Percentiles rank a stretch among this genome's conserved stretches.
phyloP scores from a whole-genome alignment of 176 grass and related monocot genomes.

The Poa pratensis region DNA sequence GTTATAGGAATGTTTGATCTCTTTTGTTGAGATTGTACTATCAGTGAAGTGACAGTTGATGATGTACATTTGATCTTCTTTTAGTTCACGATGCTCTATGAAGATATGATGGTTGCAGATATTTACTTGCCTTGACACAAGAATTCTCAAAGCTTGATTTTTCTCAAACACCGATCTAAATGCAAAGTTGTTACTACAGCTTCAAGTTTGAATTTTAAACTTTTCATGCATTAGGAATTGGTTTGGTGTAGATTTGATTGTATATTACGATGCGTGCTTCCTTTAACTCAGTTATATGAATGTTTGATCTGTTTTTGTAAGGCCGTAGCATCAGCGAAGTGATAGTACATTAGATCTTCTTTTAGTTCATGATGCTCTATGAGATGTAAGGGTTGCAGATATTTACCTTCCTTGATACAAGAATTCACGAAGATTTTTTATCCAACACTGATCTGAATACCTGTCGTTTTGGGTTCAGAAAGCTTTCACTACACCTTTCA shows the following conservation, averaged over 20 bases:
- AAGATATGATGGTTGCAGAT: neutral
- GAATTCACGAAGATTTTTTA: neutral
- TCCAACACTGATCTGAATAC: neutral
- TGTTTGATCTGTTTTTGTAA: constrained; percentile 17
- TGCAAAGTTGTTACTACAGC: neutral
- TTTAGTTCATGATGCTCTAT: constrained; percentile 4
- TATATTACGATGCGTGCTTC: neutral
- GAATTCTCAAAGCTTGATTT: neutral
- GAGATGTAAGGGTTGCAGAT: neutral
- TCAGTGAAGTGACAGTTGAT: neutral
- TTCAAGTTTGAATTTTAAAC: constrained; percentile 2
- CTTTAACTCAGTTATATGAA: neutral
- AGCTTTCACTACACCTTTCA: neutral
- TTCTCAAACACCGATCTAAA: neutral
- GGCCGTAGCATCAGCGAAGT: neutral
- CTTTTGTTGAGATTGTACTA: constrained; percentile 8
- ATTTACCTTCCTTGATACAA: constrained; percentile 1
- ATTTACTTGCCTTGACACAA: constrained; percentile 3
- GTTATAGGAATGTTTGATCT: constrained; percentile 27
- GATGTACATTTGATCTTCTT: neutral
- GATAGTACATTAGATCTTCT: neutral
- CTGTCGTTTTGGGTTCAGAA: neutral
- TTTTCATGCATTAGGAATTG: neutral
- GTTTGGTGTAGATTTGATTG: neutral
- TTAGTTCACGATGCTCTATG: constrained; percentile 16